phyloP scores from a whole-genome alignment of 768 basidiomycete species.

The Leccinum truebloodii region DNA sequence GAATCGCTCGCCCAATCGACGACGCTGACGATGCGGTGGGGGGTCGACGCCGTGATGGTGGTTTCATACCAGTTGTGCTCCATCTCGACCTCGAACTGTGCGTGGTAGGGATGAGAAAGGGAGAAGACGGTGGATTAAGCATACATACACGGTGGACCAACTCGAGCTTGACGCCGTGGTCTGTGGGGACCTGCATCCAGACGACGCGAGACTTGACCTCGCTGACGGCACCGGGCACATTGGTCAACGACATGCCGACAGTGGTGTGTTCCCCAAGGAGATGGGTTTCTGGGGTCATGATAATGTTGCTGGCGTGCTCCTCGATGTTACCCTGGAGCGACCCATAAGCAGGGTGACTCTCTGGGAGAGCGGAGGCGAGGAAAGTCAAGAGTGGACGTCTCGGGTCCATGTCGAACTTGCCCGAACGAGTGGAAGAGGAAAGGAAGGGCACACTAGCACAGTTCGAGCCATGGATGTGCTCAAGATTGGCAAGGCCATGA shows the following conservation, averaged over 20 bases:
- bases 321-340: slow-evolving; percentile 52
- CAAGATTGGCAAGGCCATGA: no score
- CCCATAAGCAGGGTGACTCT: slow-evolving; percentile 40
- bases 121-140: not conserved
- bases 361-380: slow-evolving; percentile 73
- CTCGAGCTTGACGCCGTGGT: slow-evolving; percentile 60
- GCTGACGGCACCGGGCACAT: slow-evolving; percentile 72
- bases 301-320: slow-evolving; percentile 52
- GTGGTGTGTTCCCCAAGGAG: slow-evolving; percentile 49
- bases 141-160: slow-evolving; percentile 57
- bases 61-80: slow-evolving; percentile 96
- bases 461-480: no score
- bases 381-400: slow-evolving; percentile 70
- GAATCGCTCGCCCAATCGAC: slow-evolving; percentile 95
- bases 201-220: slow-evolving; percentile 81
- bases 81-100: slow-evolving; percentile 88
- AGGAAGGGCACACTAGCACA: no score
- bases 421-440: no score
- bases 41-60: slow-evolving; percentile 67
- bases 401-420: slow-evolving; percentile 35
- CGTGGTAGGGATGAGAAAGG: not conserved
- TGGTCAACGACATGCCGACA: slow-evolving; percentile 31
- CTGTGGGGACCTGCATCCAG: slow-evolving; percentile 78
- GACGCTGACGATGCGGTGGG: slow-evolving; percentile 81
- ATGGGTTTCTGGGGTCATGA: slow-evolving; percentile 38